phyloP scores from a whole-genome alignment of 495 filamentous ascomycete genomes.

The Polyplosphaeria fusca region DNA sequence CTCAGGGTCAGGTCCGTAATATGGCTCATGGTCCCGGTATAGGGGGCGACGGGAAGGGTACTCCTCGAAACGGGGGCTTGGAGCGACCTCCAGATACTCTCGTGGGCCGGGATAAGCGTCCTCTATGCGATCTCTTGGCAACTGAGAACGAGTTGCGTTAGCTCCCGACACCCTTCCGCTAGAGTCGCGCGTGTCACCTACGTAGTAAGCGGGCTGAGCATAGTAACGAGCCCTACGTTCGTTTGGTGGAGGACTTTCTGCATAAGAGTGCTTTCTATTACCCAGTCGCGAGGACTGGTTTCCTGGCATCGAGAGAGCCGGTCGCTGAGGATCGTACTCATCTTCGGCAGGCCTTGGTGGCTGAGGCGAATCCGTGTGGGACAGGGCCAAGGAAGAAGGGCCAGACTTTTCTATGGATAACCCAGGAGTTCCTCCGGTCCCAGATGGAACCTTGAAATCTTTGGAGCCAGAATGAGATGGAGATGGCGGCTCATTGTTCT shows the following conservation, averaged over 20 bases:
- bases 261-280: conserved; percentile 17
- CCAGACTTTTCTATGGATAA: conserved; percentile 19
- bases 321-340: conserved; percentile 47
- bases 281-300: not conserved
- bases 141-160: conserved; percentile 18
- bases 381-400: conserved; percentile 28
- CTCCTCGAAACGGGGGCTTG: conserved; percentile 20
- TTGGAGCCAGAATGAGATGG: conserved; percentile 32
- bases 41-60: conserved; percentile 17
- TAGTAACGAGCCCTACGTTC: conserved; percentile 23
- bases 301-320: conserved; percentile 26
- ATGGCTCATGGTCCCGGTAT: conserved; percentile 19
- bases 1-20: conserved; percentile 3
- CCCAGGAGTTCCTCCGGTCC: conserved; percentile 14
- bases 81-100: conserved; percentile 18
- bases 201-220: conserved; percentile 26
- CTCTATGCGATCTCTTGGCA: conserved; percentile 19
- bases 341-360: conserved; percentile 36
- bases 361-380: conserved; percentile 24
- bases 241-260: conserved; percentile 10
- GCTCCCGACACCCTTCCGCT: not conserved
- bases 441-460: conserved; percentile 9
- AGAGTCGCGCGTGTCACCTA: conserved; percentile 19
- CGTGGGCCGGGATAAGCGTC: conserved; percentile 18
- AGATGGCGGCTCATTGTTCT: conserved; percentile 35